Base-by-base conservation (phyloP, 495 filamentous ascomycete species). In the Aspergillus hancockii region DNA sequence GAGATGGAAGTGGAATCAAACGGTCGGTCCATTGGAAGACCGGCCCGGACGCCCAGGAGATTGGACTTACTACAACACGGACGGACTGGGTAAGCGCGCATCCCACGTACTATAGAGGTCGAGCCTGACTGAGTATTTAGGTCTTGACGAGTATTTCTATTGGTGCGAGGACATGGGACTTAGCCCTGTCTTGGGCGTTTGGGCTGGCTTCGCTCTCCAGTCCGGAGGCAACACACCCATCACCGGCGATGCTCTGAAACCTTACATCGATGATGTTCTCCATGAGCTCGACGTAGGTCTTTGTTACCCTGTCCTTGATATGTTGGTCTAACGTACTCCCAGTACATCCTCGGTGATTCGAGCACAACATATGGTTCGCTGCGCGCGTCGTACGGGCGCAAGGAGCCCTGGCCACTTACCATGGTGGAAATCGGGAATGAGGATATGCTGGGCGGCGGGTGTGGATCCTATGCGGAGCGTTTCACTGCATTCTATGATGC, bases 351-450 rank as follows among this genome's bases (percentile, higher is more conserved):
- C 22, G 85, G 87, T 38, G 74, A 78, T 54, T 68, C 70, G 12
- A 69, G 71, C 22, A 85, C 84, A 9, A 75, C 69, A 18, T 89
- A 82, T 73, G 87, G 87, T 28, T 75, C 80, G 9, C 65, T 82
- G 10, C 81, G 87, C 38, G 83, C 82, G 14, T 60, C 72, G 10
- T 74, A 85, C 9, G 87, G 86, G 12, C 78, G 86, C 55, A 71
- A 79, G 2, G 72, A 83, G 34, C 85, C 87, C 5, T 88, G 79
- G 72, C 72, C 63, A 21, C 71, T 89, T 53, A 77, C 76, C 52
- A 85, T 81, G 54, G 83, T 88, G 34, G 86, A 88, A 65, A 78
- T 89, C 62, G 87, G 87, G 25, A 88, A 89, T 61, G 85, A 89
- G 64, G 86, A 89, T 54, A 71, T 68, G 52, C 67, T 79, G n/a